These are phyloP conservation scores for Agastache rugosa DNA, from an alignment of 257 asterid genomes.

Conservation along the genomic window DNA sequence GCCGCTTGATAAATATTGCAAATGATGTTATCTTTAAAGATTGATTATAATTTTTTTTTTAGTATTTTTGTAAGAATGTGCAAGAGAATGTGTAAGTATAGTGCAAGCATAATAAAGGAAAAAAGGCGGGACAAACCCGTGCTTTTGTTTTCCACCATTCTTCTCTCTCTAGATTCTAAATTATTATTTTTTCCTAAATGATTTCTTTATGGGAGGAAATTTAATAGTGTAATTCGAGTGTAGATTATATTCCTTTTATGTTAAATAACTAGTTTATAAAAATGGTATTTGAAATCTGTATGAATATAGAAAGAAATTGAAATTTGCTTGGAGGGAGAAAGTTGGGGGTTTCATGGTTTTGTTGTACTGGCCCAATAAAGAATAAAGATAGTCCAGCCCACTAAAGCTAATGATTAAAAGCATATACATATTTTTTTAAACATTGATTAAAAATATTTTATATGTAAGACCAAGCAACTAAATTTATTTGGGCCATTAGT, in stretches of 20 bases:
- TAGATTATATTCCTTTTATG: not conserved
- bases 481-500: no score
- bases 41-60: slow-evolving; percentile 29
- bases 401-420: not conserved
- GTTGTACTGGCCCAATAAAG: not conserved
- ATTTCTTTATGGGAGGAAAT: not conserved
- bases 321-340: not conserved
- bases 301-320: not conserved
- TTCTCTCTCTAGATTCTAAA: no score
- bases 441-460: no score
- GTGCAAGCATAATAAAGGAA: slow-evolving; percentile 13
- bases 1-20: slow-evolving; percentile 50
- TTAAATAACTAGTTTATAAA: not conserved
- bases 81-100: not conserved
- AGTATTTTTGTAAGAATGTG: slow-evolving; percentile 12
- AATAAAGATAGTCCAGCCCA: not conserved
- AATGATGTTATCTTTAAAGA: slow-evolving; percentile 57
- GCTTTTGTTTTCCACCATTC: slow-evolving; percentile 36
- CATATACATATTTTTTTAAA: no score
- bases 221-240: not conserved
- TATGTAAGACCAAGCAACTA: no score
- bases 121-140: slow-evolving; percentile 76
- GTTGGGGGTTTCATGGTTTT: not conserved
- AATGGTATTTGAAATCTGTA: not conserved
- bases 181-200: not conserved